These are phyloP conservation scores for Bertia moriformis DNA, from an alignment of 2,329 filamentous ascomycete genomes.

Conservation along the genomic window DNA sequence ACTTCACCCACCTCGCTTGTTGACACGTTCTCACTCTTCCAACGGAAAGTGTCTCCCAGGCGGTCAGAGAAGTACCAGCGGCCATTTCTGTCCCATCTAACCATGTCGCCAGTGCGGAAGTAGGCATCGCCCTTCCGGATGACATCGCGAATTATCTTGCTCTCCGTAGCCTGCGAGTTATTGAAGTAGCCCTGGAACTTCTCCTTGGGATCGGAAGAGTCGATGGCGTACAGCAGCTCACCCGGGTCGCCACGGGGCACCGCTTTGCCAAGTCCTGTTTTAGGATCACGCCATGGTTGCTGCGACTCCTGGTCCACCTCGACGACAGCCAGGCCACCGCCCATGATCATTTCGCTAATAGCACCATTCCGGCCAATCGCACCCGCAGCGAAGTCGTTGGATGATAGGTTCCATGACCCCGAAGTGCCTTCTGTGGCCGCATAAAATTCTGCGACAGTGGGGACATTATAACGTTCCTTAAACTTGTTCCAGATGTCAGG, in stretches of 20 bases:
- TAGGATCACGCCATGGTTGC: conserved; percentile 48
- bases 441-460: conserved; percentile 67
- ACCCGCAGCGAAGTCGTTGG: conserved; percentile 60
- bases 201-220: conserved; percentile 43
- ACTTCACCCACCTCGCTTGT: conserved; percentile 54
- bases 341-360: conserved; percentile 39
- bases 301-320: conserved; percentile 61
- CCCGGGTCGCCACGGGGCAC: conserved; percentile 50
- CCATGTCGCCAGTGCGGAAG: conserved; percentile 54
- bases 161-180: conserved; percentile 49
- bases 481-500: conserved; percentile 77
- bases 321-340: conserved; percentile 39
- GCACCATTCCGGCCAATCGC: conserved; percentile 63
- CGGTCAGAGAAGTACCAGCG: conserved; percentile 58
- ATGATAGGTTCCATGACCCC: conserved; percentile 58
- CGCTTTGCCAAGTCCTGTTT: conserved; percentile 52
- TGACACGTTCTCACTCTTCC: conserved; percentile 59
- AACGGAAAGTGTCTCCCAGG: conserved; percentile 61
- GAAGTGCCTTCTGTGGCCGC: conserved; percentile 60
- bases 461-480: conserved; percentile 66
- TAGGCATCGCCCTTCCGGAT: conserved; percentile 54
- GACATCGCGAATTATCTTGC: conserved; percentile 51
- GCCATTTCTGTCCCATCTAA: conserved; percentile 45
- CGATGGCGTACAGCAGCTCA: conserved; percentile 61
- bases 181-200: conserved; percentile 72